These are phyloP conservation scores for Sporisorium exsertum DNA, from an alignment of 1,284 basidiomycete species.

Conservation along the genomic window DNA sequence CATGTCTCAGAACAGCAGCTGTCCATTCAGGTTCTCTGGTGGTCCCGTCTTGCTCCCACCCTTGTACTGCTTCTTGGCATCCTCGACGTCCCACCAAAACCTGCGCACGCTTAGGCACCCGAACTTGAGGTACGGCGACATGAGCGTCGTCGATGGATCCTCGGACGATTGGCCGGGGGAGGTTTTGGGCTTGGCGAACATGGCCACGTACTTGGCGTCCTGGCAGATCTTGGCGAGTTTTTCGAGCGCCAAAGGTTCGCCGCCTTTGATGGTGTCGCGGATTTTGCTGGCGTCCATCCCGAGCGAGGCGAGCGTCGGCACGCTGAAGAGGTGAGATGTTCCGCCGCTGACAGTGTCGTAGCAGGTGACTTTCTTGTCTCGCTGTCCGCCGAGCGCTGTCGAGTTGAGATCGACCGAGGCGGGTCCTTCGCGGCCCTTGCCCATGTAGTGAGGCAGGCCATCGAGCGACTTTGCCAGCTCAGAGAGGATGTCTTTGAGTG, in stretches of 20 bases:
- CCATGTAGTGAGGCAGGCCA: conserved; percentile 53
- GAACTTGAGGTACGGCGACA: conserved; percentile 73
- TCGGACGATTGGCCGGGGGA: conserved; percentile 45
- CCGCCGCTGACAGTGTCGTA: conserved; percentile 71
- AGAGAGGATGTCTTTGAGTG: conserved; percentile 26
- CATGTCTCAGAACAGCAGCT: conserved; percentile 72
- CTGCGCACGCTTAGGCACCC: conserved; percentile 71
- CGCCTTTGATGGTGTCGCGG: conserved; percentile 71
- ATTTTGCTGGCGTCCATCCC: conserved; percentile 68
- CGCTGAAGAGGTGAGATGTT: conserved; percentile 70
- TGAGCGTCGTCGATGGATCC: conserved; percentile 67
- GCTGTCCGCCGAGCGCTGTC: conserved; percentile 50
- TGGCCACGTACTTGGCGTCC: conserved; percentile 70
- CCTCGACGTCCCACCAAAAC: conserved; percentile 57
- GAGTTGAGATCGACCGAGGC: conserved; percentile 54
- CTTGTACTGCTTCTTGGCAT: conserved; percentile 56
- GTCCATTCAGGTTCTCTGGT: conserved; percentile 60
- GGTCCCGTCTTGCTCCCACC: conserved; percentile 45
- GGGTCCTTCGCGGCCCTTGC: conserved; percentile 44
- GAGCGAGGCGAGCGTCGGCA: conserved; percentile 72
- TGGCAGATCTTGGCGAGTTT: conserved; percentile 70
- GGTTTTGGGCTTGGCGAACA: conserved; percentile 73
- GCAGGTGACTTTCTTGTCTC: conserved; percentile 52
- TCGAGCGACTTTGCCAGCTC: conserved; percentile 49
- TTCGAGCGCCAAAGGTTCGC: conserved; percentile 72